Evolutionary conservation across 352 stramenopile genomes (phyloP).

Genomic region (Phytophthora sp.): DNA sequence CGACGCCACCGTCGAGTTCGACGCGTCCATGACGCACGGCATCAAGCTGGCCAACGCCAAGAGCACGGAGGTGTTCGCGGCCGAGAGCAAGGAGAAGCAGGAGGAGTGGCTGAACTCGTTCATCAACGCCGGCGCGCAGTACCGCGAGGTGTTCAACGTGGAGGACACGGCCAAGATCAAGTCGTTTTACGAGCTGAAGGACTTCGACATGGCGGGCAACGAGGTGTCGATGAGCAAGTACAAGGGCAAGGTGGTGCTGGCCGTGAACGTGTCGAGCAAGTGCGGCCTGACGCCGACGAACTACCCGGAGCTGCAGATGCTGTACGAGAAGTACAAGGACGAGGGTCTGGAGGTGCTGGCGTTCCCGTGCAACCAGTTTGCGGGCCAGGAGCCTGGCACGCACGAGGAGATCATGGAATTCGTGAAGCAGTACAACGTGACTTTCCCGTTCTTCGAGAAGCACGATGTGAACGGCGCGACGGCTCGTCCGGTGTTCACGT

Average conservation of each 20-base stretch:
- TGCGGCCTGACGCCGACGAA: conserved; percentile 86
- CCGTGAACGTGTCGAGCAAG: conserved; percentile 87
- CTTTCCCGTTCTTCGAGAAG: conserved; percentile 75
- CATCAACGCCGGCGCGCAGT: conserved; percentile 50
- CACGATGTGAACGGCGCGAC: conserved; percentile 86
- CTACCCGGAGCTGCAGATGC: conserved; percentile 85
- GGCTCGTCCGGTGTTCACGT: conserved; percentile 83
- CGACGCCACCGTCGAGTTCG: conserved; percentile 41
- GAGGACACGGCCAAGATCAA: conserved; percentile 34
- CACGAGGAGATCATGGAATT: conserved; percentile 86
- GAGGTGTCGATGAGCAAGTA: conserved; percentile 74
- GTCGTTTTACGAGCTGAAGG: conserved; percentile 84
- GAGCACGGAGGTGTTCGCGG: conserved; percentile 38
- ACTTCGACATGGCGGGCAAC: conserved; percentile 73
- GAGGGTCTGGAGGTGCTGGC: conserved; percentile 72
- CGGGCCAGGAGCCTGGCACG: conserved; percentile 41
- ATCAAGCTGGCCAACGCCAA: conserved; percentile 49
- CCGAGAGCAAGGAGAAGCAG: conserved; percentile 47
- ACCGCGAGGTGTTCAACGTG: conserved; percentile 48
- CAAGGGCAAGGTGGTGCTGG: conserved; percentile 67
- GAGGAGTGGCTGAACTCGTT: conserved; percentile 61
- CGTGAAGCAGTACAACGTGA: conserved; percentile 60
- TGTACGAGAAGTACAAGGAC: conserved; percentile 75
- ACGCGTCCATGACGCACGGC: conserved; percentile 32
- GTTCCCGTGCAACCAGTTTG: conserved; percentile 93